Percentiles rank a stretch among this genome's conserved stretches.
These are phyloP conservation scores for Ophiostoma novo-ulmi DNA, from an alignment of 2,329 filamentous ascomycete species.

Conservation along the genomic window DNA sequence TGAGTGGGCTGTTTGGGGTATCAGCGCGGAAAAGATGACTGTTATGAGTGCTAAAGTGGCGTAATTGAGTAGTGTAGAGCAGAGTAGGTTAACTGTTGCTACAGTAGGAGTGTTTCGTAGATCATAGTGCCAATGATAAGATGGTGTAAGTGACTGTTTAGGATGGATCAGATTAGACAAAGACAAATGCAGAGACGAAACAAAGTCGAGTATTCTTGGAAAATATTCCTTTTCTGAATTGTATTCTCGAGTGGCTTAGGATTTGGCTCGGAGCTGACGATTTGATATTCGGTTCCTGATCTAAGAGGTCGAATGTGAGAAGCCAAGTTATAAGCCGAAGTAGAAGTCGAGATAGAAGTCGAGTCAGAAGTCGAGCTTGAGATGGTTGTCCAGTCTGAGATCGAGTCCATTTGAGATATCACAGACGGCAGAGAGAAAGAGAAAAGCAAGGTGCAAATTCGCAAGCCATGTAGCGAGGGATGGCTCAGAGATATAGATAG, in stretches of 20 bases:
- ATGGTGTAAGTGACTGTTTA: background rate
- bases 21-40: background rate
- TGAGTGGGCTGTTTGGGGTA: constrained; percentile 5
- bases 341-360: too few species aligned
- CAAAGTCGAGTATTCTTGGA: background rate
- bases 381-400: background rate
- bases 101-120: background rate
- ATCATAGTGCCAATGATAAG: background rate
- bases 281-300: background rate
- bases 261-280: background rate
- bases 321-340: too few species aligned
- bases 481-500: background rate
- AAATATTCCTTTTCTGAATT: background rate
- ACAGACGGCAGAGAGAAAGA: background rate
- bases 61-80: background rate
- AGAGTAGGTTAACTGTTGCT: background rate
- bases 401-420: background rate
- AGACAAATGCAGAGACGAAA: background rate
- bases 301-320: background rate
- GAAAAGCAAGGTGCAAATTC: background rate
- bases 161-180: background rate
- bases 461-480: background rate
- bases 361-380: too few species aligned
- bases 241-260: background rate
- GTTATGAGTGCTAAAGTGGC: constrained; percentile 1